These are phyloP conservation scores for Strobilomyces confusus DNA, from an alignment of 768 basidiomycete species.

Conservation along the genomic window DNA sequence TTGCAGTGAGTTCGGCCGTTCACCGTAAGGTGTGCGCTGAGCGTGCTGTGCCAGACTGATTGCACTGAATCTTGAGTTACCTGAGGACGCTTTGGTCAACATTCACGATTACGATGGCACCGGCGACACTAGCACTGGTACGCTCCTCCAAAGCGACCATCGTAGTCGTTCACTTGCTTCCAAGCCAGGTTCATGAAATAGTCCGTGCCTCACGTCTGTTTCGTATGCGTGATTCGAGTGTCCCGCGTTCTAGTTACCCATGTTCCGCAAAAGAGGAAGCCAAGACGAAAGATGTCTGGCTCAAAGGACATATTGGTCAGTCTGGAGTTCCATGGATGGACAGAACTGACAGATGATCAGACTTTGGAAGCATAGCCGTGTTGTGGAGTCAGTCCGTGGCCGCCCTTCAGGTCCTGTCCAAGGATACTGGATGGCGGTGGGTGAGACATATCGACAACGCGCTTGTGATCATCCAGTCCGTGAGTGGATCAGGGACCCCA, in stretches of 20 bases:
- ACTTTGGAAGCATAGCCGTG: constrained; percentile 54
- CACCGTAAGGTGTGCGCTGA: background rate
- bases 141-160: constrained; percentile 1
- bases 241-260: constrained; percentile 38
- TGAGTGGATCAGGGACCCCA: background rate
- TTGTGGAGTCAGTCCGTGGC: constrained; percentile 60
- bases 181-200: constrained; percentile 67
- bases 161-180: background rate
- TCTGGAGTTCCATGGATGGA: background rate
- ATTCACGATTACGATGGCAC: constrained; percentile 40
- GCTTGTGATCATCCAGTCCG: constrained; percentile 31
- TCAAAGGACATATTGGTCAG: constrained; percentile 57
- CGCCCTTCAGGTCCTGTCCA: constrained; percentile 52
- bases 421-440: constrained; percentile 54
- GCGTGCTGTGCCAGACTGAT: constrained; percentile 36
- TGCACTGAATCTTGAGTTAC: constrained; percentile 49
- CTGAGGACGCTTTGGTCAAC: constrained; percentile 49
- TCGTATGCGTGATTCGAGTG: background rate
- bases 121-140: constrained; percentile 44
- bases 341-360: constrained; percentile 20
- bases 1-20: constrained; percentile 33
- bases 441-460: constrained; percentile 57
- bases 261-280: constrained; percentile 46
- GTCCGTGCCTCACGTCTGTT: constrained; percentile 29
- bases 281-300: constrained; percentile 53